Conservation (phyloP, 768 basidiomycete genomes). For the Suillus weaverae region DNA sequence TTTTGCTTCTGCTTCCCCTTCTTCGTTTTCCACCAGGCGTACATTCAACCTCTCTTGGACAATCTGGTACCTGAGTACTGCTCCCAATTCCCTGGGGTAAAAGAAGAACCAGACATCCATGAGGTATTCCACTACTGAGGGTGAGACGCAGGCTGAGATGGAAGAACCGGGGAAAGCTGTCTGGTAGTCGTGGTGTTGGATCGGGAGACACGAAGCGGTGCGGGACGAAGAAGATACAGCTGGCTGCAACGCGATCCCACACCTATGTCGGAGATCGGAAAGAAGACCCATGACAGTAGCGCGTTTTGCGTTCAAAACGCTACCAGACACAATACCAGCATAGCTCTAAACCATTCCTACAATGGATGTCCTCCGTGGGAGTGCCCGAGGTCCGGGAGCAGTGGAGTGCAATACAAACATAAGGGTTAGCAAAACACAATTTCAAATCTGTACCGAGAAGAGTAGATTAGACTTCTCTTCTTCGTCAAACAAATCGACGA, state of each 20-base stretch:
- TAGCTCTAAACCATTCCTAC: conserved; percentile 60
- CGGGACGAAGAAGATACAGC: conserved; percentile 48
- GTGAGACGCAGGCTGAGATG: conserved; percentile 30
- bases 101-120: conserved; percentile 47
- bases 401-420: not conserved
- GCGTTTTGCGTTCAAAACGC: conserved; percentile 82
- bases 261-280: conserved; percentile 63
- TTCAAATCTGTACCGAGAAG: conserved; percentile 78
- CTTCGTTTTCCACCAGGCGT: conserved; percentile 46
- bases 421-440: conserved; percentile 43
- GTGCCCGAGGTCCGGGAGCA: not conserved
- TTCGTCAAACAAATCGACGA: conserved; percentile 79
- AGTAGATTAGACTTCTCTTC: conserved; percentile 78
- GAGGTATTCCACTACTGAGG: conserved; percentile 54
- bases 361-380: conserved; percentile 17
- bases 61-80: conserved; percentile 10
- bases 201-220: conserved; percentile 15
- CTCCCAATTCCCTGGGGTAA: conserved; percentile 20
- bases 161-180: conserved; percentile 36
- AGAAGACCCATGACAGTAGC: conserved; percentile 58
- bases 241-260: conserved; percentile 89
- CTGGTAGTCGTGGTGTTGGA: conserved; percentile 24
- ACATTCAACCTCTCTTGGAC: not conserved
- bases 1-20: conserved; percentile 86
- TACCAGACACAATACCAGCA: conserved; percentile 76